Percentiles rank a stretch among this genome's conserved stretches.
Conservation (phyloP, 108 stramenopile genomes). For the Nitzschia inconspicua region DNA sequence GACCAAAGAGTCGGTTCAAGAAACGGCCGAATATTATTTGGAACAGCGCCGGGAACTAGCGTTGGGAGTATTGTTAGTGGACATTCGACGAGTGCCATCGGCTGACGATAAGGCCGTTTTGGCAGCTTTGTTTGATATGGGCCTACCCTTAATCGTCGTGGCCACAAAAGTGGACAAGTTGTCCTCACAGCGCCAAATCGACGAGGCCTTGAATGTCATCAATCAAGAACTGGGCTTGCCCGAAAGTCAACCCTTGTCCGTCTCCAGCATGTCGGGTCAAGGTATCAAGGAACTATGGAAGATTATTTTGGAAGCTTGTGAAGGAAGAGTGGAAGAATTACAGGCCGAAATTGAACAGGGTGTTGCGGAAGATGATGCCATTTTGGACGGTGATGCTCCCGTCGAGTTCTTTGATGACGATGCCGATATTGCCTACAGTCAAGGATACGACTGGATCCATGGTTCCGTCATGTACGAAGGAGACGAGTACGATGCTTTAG, state of each 20-base stretch:
- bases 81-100: conserved; percentile 74
- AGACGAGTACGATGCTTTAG: conserved; percentile 35
- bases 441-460: conserved; percentile 84
- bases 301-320: conserved; percentile 82
- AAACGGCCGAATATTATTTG: conserved; percentile 81
- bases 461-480: conserved; percentile 36
- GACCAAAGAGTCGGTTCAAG: conserved; percentile 72
- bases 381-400: no score
- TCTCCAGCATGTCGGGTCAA: conserved; percentile 71
- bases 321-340: conserved; percentile 59
- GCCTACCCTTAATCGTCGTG: conserved; percentile 79
- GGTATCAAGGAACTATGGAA: conserved; percentile 74
- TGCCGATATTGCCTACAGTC: conserved; percentile 64
- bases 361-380: conserved; percentile 33
- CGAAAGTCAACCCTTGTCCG: conserved; percentile 70
- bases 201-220: conserved; percentile 43
- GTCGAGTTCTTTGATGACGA: conserved; percentile 31
- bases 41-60: conserved; percentile 79
- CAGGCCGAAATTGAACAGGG: conserved; percentile 43
- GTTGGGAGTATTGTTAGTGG: conserved; percentile 84
- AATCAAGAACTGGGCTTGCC: conserved; percentile 68
- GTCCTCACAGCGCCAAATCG: conserved; percentile 33
- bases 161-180: conserved; percentile 92
- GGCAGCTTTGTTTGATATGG: conserved; percentile 84
- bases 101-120: conserved; percentile 81